A percentile compares a stretch with the other conserved stretches of the same genome.
These are phyloP conservation scores for Phaeosphaeriaceae sp. DNA, from an alignment of 2,329 filamentous ascomycete species.

Conservation along the genomic window DNA sequence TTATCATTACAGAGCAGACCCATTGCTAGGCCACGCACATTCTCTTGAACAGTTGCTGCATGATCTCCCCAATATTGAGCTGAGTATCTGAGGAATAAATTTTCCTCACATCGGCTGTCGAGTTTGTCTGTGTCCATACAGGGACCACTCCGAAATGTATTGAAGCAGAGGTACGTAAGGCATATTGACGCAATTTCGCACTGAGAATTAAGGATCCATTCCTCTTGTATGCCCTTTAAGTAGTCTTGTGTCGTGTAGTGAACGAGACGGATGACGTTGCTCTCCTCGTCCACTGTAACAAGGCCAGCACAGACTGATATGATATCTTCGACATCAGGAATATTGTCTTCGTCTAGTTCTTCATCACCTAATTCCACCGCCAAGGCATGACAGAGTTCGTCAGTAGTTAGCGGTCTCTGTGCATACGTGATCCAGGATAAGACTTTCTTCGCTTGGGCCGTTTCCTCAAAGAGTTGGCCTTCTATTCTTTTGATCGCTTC, in stretches of 20 bases:
- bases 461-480: constrained; percentile 40
- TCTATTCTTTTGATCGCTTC: constrained; percentile 43
- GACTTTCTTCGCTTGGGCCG: constrained; percentile 43
- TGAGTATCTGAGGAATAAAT: constrained; percentile 36
- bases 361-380: constrained; percentile 12
- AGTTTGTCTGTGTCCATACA: constrained; percentile 19
- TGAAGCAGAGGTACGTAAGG: constrained; percentile 39
- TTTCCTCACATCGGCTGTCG: constrained; percentile 15
- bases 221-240: background rate
- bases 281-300: constrained; percentile 20
- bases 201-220: constrained; percentile 34
- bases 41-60: constrained; percentile 10
- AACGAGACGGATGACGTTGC: background rate
- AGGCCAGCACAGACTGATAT: constrained; percentile 26
- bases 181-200: constrained; percentile 29
- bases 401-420: constrained; percentile 17
- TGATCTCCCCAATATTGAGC: constrained; percentile 34
- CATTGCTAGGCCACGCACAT: constrained; percentile 5
- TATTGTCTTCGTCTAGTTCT: constrained; percentile 15
- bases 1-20: background rate
- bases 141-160: constrained; percentile 18
- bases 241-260: constrained; percentile 19
- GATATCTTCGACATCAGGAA: constrained; percentile 15
- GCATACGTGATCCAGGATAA: constrained; percentile 21
- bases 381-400: constrained; percentile 18